Evolutionary conservation across 371 early-diverging fungal genomes (phyloP), one percentile per base, ranked within the genome.

Genomic region (Mucor saturninus): DNA sequence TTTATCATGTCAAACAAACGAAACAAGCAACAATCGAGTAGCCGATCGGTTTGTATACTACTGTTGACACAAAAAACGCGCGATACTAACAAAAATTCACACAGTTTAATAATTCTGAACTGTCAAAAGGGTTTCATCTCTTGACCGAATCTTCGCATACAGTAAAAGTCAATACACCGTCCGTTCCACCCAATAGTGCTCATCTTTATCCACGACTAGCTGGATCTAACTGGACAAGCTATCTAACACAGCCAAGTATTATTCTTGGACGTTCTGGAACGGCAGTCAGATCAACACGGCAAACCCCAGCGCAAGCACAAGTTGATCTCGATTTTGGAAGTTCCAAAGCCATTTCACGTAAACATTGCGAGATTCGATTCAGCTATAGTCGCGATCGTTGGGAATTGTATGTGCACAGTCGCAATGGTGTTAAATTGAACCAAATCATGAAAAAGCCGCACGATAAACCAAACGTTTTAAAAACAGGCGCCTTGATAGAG

Each of bases 191-290:
- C 2, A 65, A 69, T 35, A 58, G 48, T 2, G 53, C 67, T 2
- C 77, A 74, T 46, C 60, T 67, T 30, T 80, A 80, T 51, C 79
- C 82, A n/a, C 67, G 72, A 51, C 59, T 82, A 21, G 74, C 73
- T 14, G 77, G 79, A 0, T 64, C 67, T 14, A 66, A 79, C 54
- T 79, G 77, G 82, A 77, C 74, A 7, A 71, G 72, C 42, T 79
- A 74, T n/a, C 70, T 82, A 10, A 77, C 72, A 11, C 54, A 42
- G 0, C 67, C 76, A 29, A 46, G 52, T n/a, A 30, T 77, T 0
- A 54, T 74, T 0, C 45, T 82, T 2, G 82, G 82, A 2, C 74
- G 82, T 9, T 68, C 79, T 30, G 54, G 56, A 11, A 58, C 39
- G 1, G 35, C 50, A 0, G 35, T 29, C 6, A 50, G 50, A 50